Base-by-base conservation (phyloP, 345 rosid genomes). In the Eucalyptus guilfoylei region DNA sequence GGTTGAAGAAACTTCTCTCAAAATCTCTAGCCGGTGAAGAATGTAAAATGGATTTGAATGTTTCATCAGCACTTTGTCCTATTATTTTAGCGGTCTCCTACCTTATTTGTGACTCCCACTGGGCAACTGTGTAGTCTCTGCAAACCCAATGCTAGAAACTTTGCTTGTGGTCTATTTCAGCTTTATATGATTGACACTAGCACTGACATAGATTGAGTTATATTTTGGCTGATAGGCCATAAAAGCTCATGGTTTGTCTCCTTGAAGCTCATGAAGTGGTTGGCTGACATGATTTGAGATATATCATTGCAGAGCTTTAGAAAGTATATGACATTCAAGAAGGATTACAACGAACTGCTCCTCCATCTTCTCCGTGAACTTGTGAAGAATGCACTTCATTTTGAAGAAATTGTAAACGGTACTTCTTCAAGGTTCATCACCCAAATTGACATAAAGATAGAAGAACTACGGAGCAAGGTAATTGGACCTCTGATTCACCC, bases 251-350 rank as follows among this genome's bases (percentile, higher is more conserved):
- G 28, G 48, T 28, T 49, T 88, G 52, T 32, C 30, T 30, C 40
- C 50, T 48, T 47, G 83, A 44, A 62, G 83, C 54, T 88, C 26
- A 7, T 47, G 21, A 37, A 19, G 42, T 48, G 55, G 81, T 44
- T 50, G 87, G 40, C 32, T 44, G 62, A 34, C 40, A 86, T 86
- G 83, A 58, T 60, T 76, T 37, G 55, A 40, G 32, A 24, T 64
- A 15, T 9, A 8, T 89, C 16, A 19, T 88, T 93, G 87, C 98
- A 98, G 99, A 97, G 95, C 93, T 98, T 98, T 94, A 95, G 96
- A 90, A 93, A 95, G 93, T 98, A 97, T 90, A 95, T 98, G 87
- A 95, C 99, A 28, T 96, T 94, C 90, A 98, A 97, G 95, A 98
- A 95, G 92, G 99, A 98, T 88, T 97, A 90, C 93, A 95, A 96